Evolutionary conservation across 2,329 filamentous ascomycete species (phyloP).

Genomic region (Colletotrichum zoysiae): DNA sequence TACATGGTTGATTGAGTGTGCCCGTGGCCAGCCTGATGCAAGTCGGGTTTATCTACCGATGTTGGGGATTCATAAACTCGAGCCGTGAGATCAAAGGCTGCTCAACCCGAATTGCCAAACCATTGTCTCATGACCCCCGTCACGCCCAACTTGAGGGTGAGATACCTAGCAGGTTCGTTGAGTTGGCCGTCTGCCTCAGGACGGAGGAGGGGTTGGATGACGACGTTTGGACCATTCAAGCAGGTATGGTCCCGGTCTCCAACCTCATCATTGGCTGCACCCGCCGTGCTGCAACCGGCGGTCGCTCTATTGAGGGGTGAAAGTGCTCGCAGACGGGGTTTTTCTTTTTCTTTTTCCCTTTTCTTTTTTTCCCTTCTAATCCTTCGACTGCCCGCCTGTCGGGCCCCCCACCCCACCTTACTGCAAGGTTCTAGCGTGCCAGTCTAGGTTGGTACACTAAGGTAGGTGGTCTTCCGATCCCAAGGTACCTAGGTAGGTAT

Average conservation of each 20-base stretch:
- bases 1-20: neutral
- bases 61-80: neutral
- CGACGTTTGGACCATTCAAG: conserved; percentile 34
- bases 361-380: neutral
- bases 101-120: neutral
- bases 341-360: no score
- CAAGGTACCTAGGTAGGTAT: neutral
- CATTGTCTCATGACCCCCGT: neutral
- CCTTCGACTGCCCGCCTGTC: neutral
- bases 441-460: neutral
- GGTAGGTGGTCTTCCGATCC: neutral
- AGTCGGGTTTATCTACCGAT: neutral
- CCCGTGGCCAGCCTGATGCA: no score
- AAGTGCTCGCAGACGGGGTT: conserved; percentile 11
- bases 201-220: conserved; percentile 32
- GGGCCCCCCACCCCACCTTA: neutral
- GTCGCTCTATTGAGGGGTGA: neutral
- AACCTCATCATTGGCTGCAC: conserved; percentile 21
- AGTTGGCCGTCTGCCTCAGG: conserved; percentile 4
- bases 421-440: conserved; percentile 4
- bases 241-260: conserved; percentile 17
- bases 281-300: conserved; percentile 31
- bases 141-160: neutral
- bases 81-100: neutral
- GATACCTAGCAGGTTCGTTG: conserved; percentile 2